Base-by-base conservation (phyloP, 768 basidiomycete species). In the Leucosporidium scottii region DNA sequence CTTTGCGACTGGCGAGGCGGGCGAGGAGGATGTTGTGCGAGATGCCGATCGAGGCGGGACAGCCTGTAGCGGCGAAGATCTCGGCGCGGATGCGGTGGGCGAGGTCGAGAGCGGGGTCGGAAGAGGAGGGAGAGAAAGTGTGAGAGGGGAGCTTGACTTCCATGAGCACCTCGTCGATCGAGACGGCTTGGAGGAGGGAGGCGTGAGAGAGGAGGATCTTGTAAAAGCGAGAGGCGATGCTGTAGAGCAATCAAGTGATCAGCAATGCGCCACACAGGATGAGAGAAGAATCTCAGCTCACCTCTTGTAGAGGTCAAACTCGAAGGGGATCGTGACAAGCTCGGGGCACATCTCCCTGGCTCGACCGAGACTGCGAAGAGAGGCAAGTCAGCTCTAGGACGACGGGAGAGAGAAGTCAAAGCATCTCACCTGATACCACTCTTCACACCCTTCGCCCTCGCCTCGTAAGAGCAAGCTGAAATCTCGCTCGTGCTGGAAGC, bases 391-490 rank as follows among this genome's bases (percentile, higher is more conserved):
- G 44, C 47, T 34, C 1, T 8, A 51, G 47, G 56, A 2, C 21
- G 18, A 44, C 5, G 20, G 12, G 27, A 31, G 34, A 36, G 18
- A 1, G 13, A 34, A 17, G 25, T 0, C n/a, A n/a, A 34, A 13
- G 10, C 10, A 44, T 59, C 83, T 58, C 66, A 89, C 93, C 89
- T 93, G 93, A 97, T 98, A 3, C 94, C 94, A 68, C 93, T 92
- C 80, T 85, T 87, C 59, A 99, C 84, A 0, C 94, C 94, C 76
- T 87, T 89, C 44, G 81, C 81, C 57, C 96, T 82, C 0, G 96
- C 93, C 75, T 97, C 93, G 73, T 99, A 99, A 76, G 91, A 93
- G 15, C 90, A 85, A 74, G 90, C 91, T 0, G 96, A 93, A 68
- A 99, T 89, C 78, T 97, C 94, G 72, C 91, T 94, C 44, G 93